A percentile compares a stretch with the other conserved stretches of the same genome.
Conservation (phyloP, 257 asterid species). For the Solanum verrucosum region DNA sequence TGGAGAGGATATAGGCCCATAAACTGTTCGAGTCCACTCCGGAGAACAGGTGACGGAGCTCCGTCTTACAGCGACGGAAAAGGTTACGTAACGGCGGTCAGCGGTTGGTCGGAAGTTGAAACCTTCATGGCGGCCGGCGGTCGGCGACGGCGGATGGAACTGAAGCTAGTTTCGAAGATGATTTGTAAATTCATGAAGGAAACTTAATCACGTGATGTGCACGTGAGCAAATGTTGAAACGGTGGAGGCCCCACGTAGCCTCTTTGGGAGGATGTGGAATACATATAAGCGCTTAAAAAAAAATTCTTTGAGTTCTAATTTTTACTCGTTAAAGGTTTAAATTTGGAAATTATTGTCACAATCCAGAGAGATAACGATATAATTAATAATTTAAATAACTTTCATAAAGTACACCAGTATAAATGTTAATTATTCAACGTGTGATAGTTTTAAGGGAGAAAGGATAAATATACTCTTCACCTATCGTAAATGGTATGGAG, state of each 20-base stretch:
- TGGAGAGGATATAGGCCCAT: slow-evolving; percentile 46
- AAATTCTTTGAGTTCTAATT: too few relatives aligned
- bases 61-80: neutral
- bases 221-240: neutral
- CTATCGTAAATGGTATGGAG: too few relatives aligned
- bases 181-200: neutral
- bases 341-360: too few relatives aligned
- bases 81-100: neutral
- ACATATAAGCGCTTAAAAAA: neutral
- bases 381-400: too few relatives aligned
- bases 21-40: neutral
- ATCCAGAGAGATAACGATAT: too few relatives aligned
- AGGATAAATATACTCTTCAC: rapidly evolving
- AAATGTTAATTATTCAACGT: too few relatives aligned
- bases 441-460: too few relatives aligned
- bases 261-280: neutral
- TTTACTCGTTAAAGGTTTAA: too few relatives aligned
- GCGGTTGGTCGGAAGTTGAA: neutral
- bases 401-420: too few relatives aligned
- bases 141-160: neutral
- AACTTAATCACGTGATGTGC: neutral
- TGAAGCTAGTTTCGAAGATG: neutral
- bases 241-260: neutral
- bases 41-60: neutral
- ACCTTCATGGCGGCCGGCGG: neutral